Evolutionary conservation across 345 rosid genomes (phyloP), one percentile per base, ranked within the genome.

Genomic region (Turnera subulata): DNA sequence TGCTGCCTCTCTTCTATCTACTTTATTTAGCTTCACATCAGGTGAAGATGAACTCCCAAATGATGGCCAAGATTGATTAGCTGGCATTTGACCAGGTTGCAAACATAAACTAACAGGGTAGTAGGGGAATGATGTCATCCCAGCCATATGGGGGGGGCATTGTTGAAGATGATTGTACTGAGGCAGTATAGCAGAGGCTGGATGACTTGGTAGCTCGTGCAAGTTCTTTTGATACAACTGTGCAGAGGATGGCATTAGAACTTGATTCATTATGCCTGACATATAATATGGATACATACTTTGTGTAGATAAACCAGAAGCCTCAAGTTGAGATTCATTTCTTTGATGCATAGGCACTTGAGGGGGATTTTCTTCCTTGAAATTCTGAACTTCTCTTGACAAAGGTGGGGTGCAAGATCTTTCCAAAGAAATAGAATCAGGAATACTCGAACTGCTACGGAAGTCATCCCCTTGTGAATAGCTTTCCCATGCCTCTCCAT

Each of bases 1-100:
- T 54, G 99, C 99, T 29, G 94, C 94, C 71, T 89, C 97, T 70
- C 99, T 81, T 74, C 91, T 80, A 51, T 93, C 97, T 45, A 78
- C 76, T 66, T 83, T 82, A 49, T 52, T 82, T 42, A 79, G 49
- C 63, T 78, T 79, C 62, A 76, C 77, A 55, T 84, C 94, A 63
- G 70, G 53, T n/a, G 79, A 56, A 25, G 87, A 59, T 35, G 88
- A 54, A 65, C 57, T 73, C 62, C 91, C 95, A 62, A 55, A 73
- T 20, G 82, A 76, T 46, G 82, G 79, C 99, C 94, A 83, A 11
- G 94, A 63, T 55, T 68, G 83, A 58, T 55, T 55, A 39, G 77
- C 49, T 49, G 92, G 64, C 76, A 83, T 73, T 69, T 82, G 94
- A 63, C 83, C 79, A 47, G 80, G 83, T 29, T 82, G 96, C 56